These are phyloP conservation scores for Phlegmacium glaucopus DNA, from an alignment of 768 basidiomycete species.

Conservation along the genomic window DNA sequence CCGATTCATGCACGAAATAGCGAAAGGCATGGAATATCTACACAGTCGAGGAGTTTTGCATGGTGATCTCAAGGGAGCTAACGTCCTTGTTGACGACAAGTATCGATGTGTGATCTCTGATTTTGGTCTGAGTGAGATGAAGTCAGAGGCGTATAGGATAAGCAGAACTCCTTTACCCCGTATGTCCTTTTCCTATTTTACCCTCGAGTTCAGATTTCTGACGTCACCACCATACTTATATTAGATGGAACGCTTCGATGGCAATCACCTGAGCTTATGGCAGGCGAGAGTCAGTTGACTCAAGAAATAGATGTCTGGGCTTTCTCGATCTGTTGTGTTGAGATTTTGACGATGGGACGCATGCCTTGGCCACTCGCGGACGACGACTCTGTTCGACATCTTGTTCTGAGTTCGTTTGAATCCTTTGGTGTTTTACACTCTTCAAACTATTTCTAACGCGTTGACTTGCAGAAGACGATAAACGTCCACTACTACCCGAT, in stretches of 20 bases:
- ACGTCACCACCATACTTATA: background rate
- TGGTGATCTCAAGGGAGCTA: slow-evolving; percentile 79
- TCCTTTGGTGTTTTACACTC: slow-evolving; percentile 21
- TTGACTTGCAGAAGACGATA: slow-evolving; percentile 39
- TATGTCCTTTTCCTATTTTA: slow-evolving; percentile 29
- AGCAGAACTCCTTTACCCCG: slow-evolving; percentile 47
- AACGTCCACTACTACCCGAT: slow-evolving; percentile 47
- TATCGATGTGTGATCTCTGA: slow-evolving; percentile 73
- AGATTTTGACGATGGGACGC: slow-evolving; percentile 61
- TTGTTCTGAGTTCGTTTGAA: slow-evolving; percentile 43
- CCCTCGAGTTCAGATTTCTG: background rate
- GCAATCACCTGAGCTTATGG: slow-evolving; percentile 69
- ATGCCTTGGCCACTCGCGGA: slow-evolving; percentile 56
- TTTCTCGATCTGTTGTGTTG: slow-evolving; percentile 66
- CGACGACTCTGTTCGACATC: slow-evolving; percentile 46
- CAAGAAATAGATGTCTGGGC: slow-evolving; percentile 65
- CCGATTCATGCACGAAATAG: slow-evolving; percentile 70
- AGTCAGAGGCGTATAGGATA: slow-evolving; percentile 63
- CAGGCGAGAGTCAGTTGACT: slow-evolving; percentile 44
- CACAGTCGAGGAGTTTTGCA: slow-evolving; percentile 68
- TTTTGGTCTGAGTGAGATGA: slow-evolving; percentile 83
- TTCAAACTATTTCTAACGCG: slow-evolving; percentile 7
- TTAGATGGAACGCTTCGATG: slow-evolving; percentile 70
- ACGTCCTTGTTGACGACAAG: slow-evolving; percentile 71
- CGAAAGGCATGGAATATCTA: slow-evolving; percentile 83